Evolutionary conservation across 1,284 basidiomycete species (phyloP).

Genomic region (Cerioporus squamosus): DNA sequence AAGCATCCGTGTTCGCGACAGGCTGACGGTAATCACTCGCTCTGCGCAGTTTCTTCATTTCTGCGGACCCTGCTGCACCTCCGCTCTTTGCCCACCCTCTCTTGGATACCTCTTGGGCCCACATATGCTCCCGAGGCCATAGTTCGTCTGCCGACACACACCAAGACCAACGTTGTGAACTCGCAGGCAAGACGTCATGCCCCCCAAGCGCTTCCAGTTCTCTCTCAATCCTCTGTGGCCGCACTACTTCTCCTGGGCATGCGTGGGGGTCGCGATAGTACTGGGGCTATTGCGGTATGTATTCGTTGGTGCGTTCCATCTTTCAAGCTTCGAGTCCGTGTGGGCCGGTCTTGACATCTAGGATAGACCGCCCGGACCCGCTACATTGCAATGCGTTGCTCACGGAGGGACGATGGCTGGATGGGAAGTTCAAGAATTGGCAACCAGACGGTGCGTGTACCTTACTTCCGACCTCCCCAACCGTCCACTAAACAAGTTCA

Average conservation of each 20-base stretch:
- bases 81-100: too few species aligned
- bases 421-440: slow-evolving; percentile 70
- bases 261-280: slow-evolving; percentile 41
- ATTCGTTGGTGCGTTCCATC: slow-evolving; percentile 49
- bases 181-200: slow-evolving; percentile 25
- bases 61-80: too few species aligned
- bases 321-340: background rate
- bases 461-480: too few species aligned
- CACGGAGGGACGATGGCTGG: slow-evolving; percentile 80
- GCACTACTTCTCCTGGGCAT: slow-evolving; percentile 50
- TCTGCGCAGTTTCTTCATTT: too few species aligned
- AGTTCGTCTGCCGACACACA: too few species aligned
- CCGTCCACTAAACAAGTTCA: background rate
- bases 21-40: too few species aligned
- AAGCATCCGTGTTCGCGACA: too few species aligned
- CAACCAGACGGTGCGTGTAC: slow-evolving; percentile 76
- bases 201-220: slow-evolving; percentile 34
- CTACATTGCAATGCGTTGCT: slow-evolving; percentile 75
- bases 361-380: slow-evolving; percentile 70
- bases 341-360: background rate
- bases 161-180: background rate
- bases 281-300: slow-evolving; percentile 50
- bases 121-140: too few species aligned
- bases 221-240: slow-evolving; percentile 58
- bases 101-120: too few species aligned